Conservation (phyloP, 345 rosid species). For the Moricandia moricandioides region DNA sequence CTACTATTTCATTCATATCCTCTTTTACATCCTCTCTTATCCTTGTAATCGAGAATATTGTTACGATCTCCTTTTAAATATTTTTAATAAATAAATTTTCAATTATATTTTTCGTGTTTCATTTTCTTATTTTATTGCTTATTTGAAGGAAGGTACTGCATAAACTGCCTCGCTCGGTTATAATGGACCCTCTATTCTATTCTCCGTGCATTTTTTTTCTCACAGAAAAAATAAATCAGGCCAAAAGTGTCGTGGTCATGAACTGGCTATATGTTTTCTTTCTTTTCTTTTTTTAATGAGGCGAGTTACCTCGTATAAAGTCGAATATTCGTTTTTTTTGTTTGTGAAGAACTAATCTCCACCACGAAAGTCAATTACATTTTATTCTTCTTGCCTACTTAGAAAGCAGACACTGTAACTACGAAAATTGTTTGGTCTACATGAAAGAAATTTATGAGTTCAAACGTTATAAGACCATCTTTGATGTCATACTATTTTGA, state of each 20-base stretch:
- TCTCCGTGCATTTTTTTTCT: slow-evolving; percentile 1
- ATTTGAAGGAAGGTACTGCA: slow-evolving; percentile 66
- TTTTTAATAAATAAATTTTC: too few species aligned
- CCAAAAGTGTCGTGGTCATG: slow-evolving; percentile 20
- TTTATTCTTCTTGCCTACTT: neutral
- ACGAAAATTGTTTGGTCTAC: neutral
- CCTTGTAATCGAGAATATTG: too few species aligned
- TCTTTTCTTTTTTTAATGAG: neutral
- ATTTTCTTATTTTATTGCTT: too few species aligned
- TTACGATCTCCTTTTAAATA: too few species aligned
- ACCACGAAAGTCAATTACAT: neutral
- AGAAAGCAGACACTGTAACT: neutral
- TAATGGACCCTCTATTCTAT: neutral
- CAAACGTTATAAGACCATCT: too few species aligned
- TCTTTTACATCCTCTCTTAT: too few species aligned
- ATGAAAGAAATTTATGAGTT: neutral
- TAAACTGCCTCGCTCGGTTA: neutral
- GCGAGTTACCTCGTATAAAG: slow-evolving; percentile 13
- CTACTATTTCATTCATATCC: too few species aligned
- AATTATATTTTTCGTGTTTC: too few species aligned
- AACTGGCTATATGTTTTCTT: neutral
- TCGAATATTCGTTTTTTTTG: slow-evolving; percentile 19
- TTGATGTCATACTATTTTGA: too few species aligned
- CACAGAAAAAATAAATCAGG: slow-evolving; percentile 21
- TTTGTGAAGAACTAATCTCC: neutral